These are phyloP conservation scores for Penicillium macrosclerotiorum DNA, from an alignment of 495 filamentous ascomycete genomes.

Conservation along the genomic window DNA sequence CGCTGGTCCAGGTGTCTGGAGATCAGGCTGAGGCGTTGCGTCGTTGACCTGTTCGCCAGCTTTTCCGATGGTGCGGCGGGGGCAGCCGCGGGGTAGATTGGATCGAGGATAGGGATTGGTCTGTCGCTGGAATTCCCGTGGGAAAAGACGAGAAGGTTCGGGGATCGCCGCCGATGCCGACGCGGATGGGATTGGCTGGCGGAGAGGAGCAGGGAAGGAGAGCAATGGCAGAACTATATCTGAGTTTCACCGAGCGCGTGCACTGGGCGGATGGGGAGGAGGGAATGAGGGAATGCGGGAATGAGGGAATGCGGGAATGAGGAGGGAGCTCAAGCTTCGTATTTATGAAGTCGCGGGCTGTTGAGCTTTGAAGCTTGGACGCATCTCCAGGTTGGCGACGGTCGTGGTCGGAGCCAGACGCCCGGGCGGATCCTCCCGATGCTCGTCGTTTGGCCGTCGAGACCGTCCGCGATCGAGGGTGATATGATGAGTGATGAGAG, in stretches of 20 bases:
- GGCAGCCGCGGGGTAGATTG: slow-evolving; percentile 36
- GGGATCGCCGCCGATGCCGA: slow-evolving; percentile 33
- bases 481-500: too few species aligned
- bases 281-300: too few species aligned
- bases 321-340: too few species aligned
- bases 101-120: slow-evolving; percentile 12
- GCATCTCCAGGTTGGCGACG: too few species aligned
- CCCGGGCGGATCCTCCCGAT: slow-evolving; percentile 19
- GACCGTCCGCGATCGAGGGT: too few species aligned
- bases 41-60: slow-evolving; percentile 56
- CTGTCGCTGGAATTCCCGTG: slow-evolving; percentile 27
- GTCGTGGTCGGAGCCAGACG: slow-evolving; percentile 7
- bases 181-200: slow-evolving; percentile 4
- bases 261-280: too few species aligned
- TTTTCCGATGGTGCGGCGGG: slow-evolving; percentile 43
- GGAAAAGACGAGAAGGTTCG: slow-evolving; percentile 22
- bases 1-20: slow-evolving; percentile 72
- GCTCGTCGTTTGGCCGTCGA: too few species aligned
- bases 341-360: too few species aligned
- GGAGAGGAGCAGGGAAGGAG: neutral
- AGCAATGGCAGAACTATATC: neutral
- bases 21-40: slow-evolving; percentile 74
- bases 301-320: too few species aligned
- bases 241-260: too few species aligned
- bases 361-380: too few species aligned